A percentile compares a stretch with the other conserved stretches of the same genome.
Evolutionary conservation across 768 basidiomycete species (phyloP).

Genomic region (Termitomyces titanicus): DNA sequence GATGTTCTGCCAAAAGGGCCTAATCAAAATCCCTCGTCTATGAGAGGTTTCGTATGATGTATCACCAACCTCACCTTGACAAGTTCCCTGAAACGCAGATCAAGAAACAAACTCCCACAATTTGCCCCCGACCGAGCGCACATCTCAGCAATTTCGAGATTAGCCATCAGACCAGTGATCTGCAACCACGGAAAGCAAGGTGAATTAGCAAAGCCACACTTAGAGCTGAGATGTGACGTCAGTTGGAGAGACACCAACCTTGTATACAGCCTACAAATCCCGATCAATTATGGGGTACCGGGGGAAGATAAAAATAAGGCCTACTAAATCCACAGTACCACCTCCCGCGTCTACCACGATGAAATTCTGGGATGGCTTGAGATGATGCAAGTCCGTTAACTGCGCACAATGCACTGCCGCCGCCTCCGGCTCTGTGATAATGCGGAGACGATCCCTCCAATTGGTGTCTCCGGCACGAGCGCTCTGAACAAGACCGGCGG

Average conservation of each 20-base stretch:
- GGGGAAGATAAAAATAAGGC: slow-evolving; percentile 13
- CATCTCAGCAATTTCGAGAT: slow-evolving; percentile 90
- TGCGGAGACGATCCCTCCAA: slow-evolving; percentile 80
- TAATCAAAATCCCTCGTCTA: slow-evolving; percentile 5
- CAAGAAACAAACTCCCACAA: slow-evolving; percentile 85
- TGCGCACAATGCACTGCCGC: slow-evolving; percentile 90
- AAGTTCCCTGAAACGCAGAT: slow-evolving; percentile 80
- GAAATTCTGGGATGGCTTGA: slow-evolving; percentile 80
- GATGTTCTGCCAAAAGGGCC: slow-evolving; percentile 74
- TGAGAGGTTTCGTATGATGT: background rate
- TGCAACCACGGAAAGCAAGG: slow-evolving; percentile 24
- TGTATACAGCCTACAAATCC: slow-evolving; percentile 48
- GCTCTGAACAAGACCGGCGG: slow-evolving; percentile 75
- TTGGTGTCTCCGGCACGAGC: slow-evolving; percentile 62
- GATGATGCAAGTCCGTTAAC: slow-evolving; percentile 73
- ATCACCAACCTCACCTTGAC: slow-evolving; percentile 44
- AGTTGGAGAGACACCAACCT: slow-evolving; percentile 28
- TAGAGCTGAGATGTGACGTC: background rate
- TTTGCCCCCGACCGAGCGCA: slow-evolving; percentile 85
- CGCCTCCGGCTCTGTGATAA: slow-evolving; percentile 83
- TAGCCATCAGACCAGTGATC: slow-evolving; percentile 76
- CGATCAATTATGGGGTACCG: slow-evolving; percentile 20
- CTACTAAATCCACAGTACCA: slow-evolving; percentile 55
- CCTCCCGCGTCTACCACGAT: slow-evolving; percentile 92
- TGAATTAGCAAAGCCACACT: background rate